Conservation (phyloP, 345 rosid genomes). For the Abelmoschus esculentus region DNA sequence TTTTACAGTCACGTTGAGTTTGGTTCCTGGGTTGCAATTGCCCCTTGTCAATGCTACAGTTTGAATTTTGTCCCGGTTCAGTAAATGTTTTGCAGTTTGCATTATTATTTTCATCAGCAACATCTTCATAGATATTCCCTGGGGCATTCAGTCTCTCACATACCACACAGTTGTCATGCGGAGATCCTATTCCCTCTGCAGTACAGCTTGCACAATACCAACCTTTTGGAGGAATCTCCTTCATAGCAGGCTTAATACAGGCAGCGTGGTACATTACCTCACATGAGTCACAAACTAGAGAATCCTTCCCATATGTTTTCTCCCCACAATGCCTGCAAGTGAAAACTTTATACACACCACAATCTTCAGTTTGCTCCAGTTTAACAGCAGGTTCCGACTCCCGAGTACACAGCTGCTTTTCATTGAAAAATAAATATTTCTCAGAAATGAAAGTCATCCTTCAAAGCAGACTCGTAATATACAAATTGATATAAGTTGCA, state of each 20-base stretch:
- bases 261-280: slow-evolving; percentile 75
- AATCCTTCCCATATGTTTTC: slow-evolving; percentile 52
- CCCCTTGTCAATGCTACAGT: slow-evolving; percentile 27
- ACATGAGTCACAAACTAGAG: slow-evolving; percentile 82
- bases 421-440: slow-evolving; percentile 11
- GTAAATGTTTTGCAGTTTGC: slow-evolving; percentile 23
- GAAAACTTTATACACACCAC: slow-evolving; percentile 28
- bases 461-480: not conserved
- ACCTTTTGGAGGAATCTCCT: slow-evolving; percentile 46
- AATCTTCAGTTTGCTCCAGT: slow-evolving; percentile 34
- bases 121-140: slow-evolving; percentile 19
- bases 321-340: slow-evolving; percentile 56
- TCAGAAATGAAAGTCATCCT: slow-evolving; percentile 1
- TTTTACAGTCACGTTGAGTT: slow-evolving; percentile 33
- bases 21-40: slow-evolving; percentile 14
- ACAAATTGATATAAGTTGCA: not conserved
- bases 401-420: slow-evolving; percentile 29
- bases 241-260: slow-evolving; percentile 65
- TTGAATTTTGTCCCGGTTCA: slow-evolving; percentile 37
- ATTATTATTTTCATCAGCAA: slow-evolving; percentile 20
- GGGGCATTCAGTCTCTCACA: slow-evolving; percentile 59
- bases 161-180: slow-evolving; percentile 64
- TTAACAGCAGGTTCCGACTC: slow-evolving; percentile 32
- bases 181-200: slow-evolving; percentile 46
- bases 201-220: slow-evolving; percentile 79